Evolutionary conservation across 306 rosid genomes (phyloP).

Genomic region (Fagus sylvatica): DNA sequence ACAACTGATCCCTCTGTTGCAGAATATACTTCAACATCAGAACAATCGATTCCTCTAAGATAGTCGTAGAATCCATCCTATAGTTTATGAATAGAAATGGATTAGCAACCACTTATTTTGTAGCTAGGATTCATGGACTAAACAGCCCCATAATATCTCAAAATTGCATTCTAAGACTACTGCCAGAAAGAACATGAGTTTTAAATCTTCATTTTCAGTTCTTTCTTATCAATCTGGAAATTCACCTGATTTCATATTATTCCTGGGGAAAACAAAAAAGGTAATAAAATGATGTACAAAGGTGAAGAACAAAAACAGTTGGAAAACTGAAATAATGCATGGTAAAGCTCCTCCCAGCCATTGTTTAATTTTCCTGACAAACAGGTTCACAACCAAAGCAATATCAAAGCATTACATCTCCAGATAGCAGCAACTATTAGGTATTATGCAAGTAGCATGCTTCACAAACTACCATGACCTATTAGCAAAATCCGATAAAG

Average conservation of each 20-base stretch:
- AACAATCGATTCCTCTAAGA: conserved; percentile 86
- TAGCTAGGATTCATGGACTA: conserved; percentile 1
- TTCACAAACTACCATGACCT: background rate
- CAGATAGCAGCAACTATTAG: background rate
- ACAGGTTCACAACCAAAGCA: background rate
- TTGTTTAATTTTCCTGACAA: background rate
- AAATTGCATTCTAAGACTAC: conserved; percentile 7
- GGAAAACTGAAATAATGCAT: background rate
- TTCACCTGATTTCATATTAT: background rate
- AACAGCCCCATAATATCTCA: conserved; percentile 19
- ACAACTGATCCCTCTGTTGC: conserved; percentile 85
- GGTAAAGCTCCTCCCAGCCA: background rate
- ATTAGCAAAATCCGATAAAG: background rate
- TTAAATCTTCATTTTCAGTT: background rate
- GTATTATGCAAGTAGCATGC: background rate
- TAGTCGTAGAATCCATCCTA: conserved; percentile 89
- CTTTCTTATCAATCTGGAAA: background rate
- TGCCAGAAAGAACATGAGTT: conserved; percentile 11
- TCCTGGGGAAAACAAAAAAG: background rate
- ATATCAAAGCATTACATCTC: background rate
- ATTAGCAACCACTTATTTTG: conserved; percentile 19
- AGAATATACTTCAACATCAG: conserved; percentile 89
- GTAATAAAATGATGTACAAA: background rate
- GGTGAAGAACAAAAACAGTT: background rate
- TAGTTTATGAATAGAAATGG: conserved; percentile 25